Evolutionary conservation across 1,139 yeast species (phyloP).

Genomic region (Yamadazyma dushanensis): DNA sequence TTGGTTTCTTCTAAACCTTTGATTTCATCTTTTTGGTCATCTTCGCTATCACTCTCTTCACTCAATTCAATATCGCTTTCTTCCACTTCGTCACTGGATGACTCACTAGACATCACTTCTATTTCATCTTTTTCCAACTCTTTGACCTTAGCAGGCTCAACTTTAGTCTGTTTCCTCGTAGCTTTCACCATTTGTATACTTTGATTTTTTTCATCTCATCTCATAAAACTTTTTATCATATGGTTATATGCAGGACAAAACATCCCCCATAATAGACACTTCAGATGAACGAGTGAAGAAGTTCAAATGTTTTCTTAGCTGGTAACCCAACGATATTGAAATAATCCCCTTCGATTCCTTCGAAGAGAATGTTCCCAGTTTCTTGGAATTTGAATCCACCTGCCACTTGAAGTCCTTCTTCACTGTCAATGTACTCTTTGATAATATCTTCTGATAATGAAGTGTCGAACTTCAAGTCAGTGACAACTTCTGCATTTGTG

Average conservation of each 20-base stretch:
- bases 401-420: conserved; percentile 81
- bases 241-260: conserved; percentile 4
- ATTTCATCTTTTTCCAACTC: conserved; percentile 19
- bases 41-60: conserved; percentile 22
- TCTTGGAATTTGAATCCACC: conserved; percentile 93
- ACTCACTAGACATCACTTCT: conserved; percentile 16
- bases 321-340: conserved; percentile 93
- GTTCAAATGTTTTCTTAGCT: conserved; percentile 51
- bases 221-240: conserved; percentile 6
- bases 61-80: conserved; percentile 19
- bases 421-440: conserved; percentile 59
- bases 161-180: conserved; percentile 9
- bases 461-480: conserved; percentile 30
- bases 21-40: conserved; percentile 15
- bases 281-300: too few species aligned
- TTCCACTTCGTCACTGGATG: conserved; percentile 18
- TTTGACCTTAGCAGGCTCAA: conserved; percentile 14
- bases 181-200: conserved; percentile 12
- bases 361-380: conserved; percentile 63
- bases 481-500: conserved; percentile 18
- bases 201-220: conserved; percentile 15
- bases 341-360: conserved; percentile 72
- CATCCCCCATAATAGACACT: too few species aligned
- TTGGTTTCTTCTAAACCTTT: conserved; percentile 18
- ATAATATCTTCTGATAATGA: conserved; percentile 53